phyloP scores from a whole-genome alignment of 257 asterid species.

The Rauvolfia tetraphylla region DNA sequence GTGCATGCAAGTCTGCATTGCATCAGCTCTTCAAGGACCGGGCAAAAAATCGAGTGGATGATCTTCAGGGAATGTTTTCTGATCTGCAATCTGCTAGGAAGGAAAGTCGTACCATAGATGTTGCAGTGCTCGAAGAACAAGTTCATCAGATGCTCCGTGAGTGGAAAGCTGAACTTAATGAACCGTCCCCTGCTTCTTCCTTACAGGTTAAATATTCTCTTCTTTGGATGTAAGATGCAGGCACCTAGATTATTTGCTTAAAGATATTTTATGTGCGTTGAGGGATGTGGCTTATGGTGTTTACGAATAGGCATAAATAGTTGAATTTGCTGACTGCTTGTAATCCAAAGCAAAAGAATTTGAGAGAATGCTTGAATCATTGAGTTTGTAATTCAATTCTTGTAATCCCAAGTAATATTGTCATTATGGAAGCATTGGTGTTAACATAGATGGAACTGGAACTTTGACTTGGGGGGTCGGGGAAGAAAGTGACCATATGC shows the following conservation, averaged over 20 bases:
- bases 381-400: neutral
- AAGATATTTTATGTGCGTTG: neutral
- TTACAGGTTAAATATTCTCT: conserved; percentile 51
- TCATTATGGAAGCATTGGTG: neutral
- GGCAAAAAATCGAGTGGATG: conserved; percentile 91
- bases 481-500: too few relatives aligned
- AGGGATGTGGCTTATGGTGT: neutral
- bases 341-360: neutral
- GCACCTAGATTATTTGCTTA: neutral
- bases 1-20: conserved; percentile 75
- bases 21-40: conserved; percentile 93
- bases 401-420: neutral
- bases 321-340: neutral
- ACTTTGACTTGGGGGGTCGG: too few relatives aligned
- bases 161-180: conserved; percentile 89
- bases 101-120: conserved; percentile 81
- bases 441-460: too few relatives aligned
- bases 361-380: neutral
- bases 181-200: conserved; percentile 97
- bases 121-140: conserved; percentile 88
- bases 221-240: neutral
- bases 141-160: conserved; percentile 97
- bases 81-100: conserved; percentile 87
- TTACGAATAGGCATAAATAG: neutral
- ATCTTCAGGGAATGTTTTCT: conserved; percentile 86